phyloP scores from a whole-genome alignment of 495 filamentous ascomycete genomes.

The Podospora didyma region DNA sequence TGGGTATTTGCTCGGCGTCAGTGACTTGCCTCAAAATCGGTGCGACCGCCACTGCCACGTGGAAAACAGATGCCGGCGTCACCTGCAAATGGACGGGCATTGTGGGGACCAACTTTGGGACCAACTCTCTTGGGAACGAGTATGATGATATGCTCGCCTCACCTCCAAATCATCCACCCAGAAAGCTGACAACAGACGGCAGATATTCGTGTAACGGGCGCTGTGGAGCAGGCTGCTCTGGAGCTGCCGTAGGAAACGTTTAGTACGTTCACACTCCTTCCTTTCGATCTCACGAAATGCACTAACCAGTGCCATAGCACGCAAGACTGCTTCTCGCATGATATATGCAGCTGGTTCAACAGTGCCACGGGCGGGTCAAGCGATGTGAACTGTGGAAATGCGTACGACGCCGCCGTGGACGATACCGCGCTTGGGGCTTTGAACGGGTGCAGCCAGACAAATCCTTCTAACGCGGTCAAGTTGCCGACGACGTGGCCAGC shows the following conservation, averaged over 20 bases:
- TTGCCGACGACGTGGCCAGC: neutral
- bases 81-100: slow-evolving; percentile 5
- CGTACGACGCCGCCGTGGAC: slow-evolving; percentile 3
- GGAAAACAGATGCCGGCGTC: neutral
- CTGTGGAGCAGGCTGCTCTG: slow-evolving; percentile 4
- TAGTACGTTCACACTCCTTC: neutral
- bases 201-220: slow-evolving; percentile 9
- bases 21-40: slow-evolving; percentile 5
- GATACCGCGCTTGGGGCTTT: slow-evolving; percentile 1
- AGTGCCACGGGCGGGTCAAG: slow-evolving; percentile 2
- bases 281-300: neutral
- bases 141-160: too few species aligned
- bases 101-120: slow-evolving; percentile 3
- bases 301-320: neutral
- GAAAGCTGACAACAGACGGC: too few species aligned
- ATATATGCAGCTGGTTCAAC: slow-evolving; percentile 7
- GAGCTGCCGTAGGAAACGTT: slow-evolving; percentile 3
- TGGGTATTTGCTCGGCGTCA: neutral
- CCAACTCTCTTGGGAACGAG: slow-evolving; percentile 2
- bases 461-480: neutral
- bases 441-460: slow-evolving; percentile 2
- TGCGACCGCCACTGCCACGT: slow-evolving; percentile 1
- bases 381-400: slow-evolving; percentile 3
- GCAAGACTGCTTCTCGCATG: slow-evolving; percentile 6
- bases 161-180: too few species aligned